These are phyloP conservation scores for Musa balbisiana DNA, from an alignment of 202 grass and related monocot genomes.

Conservation along the genomic window DNA sequence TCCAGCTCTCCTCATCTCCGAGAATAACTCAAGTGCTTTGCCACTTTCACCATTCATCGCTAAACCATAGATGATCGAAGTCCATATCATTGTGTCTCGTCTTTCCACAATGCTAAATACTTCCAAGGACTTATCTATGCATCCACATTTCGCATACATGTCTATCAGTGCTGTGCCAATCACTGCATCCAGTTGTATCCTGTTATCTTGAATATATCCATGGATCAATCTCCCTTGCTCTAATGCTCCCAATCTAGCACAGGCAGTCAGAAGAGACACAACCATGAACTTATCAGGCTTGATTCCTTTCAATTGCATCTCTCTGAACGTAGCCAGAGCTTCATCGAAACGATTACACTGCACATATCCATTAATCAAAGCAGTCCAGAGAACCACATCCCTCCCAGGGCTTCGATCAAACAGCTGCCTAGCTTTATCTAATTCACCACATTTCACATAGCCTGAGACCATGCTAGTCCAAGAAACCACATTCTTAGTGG, in stretches of 20 bases:
- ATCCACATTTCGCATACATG: slow-evolving; percentile 30
- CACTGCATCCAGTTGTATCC: slow-evolving; percentile 11
- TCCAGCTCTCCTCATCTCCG: slow-evolving; percentile 37
- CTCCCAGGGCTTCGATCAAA: slow-evolving; percentile 41
- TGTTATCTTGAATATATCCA: slow-evolving; percentile 15
- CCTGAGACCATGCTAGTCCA: slow-evolving; percentile 47
- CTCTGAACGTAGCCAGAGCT: slow-evolving; percentile 46
- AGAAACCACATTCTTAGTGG: slow-evolving; percentile 45
- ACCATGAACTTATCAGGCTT: slow-evolving; percentile 56
- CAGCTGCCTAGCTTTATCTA: slow-evolving; percentile 46
- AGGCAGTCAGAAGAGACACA: slow-evolving; percentile 52
- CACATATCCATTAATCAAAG: slow-evolving; percentile 56
- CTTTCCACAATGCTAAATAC: slow-evolving; percentile 32
- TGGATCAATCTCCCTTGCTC: slow-evolving; percentile 29
- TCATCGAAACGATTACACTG: slow-evolving; percentile 41
- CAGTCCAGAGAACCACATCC: slow-evolving; percentile 64
- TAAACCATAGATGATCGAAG: slow-evolving; percentile 50
- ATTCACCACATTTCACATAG: slow-evolving; percentile 30
- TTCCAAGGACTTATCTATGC: slow-evolving; percentile 42
- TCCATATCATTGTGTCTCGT: slow-evolving; percentile 44
- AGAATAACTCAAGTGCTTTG: slow-evolving; percentile 55
- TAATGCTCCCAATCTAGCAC: slow-evolving; percentile 47
- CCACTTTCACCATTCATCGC: slow-evolving; percentile 43
- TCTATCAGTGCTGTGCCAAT: slow-evolving; percentile 22
- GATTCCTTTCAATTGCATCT: slow-evolving; percentile 45